phyloP scores from a whole-genome alignment of 2,329 filamentous ascomycete species.

The Davidsoniella virescens region DNA sequence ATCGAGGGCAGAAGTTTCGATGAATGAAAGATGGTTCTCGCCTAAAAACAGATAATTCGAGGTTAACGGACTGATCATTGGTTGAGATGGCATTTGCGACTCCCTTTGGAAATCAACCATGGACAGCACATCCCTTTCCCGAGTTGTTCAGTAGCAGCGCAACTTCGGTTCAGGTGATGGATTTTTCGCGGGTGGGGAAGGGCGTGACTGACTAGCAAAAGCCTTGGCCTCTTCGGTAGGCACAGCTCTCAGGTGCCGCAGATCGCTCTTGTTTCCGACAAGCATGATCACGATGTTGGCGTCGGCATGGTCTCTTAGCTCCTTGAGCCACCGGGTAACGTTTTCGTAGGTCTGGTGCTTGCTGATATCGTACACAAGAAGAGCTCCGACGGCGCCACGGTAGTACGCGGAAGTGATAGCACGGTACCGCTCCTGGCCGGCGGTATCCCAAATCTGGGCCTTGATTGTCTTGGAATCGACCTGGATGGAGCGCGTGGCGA shows the following conservation, averaged over 20 bases:
- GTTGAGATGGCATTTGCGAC: background rate
- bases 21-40: slow-evolving; percentile 97
- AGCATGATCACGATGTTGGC: slow-evolving; percentile 99
- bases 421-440: slow-evolving; percentile 95
- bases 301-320: slow-evolving; percentile 92
- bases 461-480: slow-evolving; percentile 99
- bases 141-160: background rate
- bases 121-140: no score
- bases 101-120: no score
- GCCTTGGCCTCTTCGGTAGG: slow-evolving; percentile 95
- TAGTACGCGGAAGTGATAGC: slow-evolving; percentile 99
- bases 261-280: slow-evolving; percentile 99
- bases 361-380: slow-evolving; percentile 98
- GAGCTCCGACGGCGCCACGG: slow-evolving; percentile 86
- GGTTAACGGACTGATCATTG: slow-evolving; percentile 16
- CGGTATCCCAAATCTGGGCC: slow-evolving; percentile 99
- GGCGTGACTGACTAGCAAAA: slow-evolving; percentile 62
- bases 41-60: slow-evolving; percentile 32
- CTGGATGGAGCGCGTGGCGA: slow-evolving; percentile 95
- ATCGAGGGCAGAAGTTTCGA: slow-evolving; percentile 96
- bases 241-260: slow-evolving; percentile 91
- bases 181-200: background rate
- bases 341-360: slow-evolving; percentile 99
- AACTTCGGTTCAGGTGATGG: background rate
- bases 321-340: slow-evolving; percentile 97